Conservation (phyloP, 2,329 filamentous ascomycete genomes). For the Fusarium sterilihyphosum region DNA sequence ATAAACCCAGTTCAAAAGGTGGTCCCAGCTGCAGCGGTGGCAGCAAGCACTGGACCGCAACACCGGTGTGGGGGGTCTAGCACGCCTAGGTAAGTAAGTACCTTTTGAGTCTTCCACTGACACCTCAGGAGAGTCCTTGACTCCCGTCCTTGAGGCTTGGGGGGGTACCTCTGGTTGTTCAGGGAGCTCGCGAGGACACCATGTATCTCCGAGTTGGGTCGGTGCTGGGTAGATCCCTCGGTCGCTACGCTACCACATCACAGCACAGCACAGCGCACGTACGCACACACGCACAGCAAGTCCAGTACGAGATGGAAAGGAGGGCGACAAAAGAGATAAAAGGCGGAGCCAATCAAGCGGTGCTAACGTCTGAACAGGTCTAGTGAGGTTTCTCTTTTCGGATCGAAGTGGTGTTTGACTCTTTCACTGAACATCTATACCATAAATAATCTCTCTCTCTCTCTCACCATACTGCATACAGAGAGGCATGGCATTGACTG, state of each 20-base stretch:
- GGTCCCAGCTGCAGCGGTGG: conserved; percentile 28
- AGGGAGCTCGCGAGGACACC: conserved; percentile 6
- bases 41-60: conserved; percentile 30
- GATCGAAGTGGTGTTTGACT: conserved; percentile 4
- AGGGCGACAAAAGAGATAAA: conserved; percentile 38
- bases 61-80: conserved; percentile 21
- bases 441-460: neutral
- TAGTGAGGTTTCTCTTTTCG: conserved; percentile 28
- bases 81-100: neutral
- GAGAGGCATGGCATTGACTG: neutral
- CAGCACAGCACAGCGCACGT: neutral
- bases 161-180: conserved; percentile 4
- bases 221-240: conserved; percentile 29
- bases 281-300: neutral
- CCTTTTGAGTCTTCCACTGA: conserved; percentile 14
- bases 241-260: conserved; percentile 26
- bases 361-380: conserved; percentile 26
- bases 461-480: neutral
- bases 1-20: conserved; percentile 25
- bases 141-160: neutral
- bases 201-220: conserved; percentile 31
- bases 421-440: neutral
- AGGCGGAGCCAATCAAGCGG: conserved; percentile 30
- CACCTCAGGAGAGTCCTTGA: conserved; percentile 7
- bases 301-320: conserved; percentile 28